A percentile compares a stretch with the other conserved stretches of the same genome.
Conservation (phyloP, 345 rosid genomes). For the Eucalyptus regnans region DNA sequence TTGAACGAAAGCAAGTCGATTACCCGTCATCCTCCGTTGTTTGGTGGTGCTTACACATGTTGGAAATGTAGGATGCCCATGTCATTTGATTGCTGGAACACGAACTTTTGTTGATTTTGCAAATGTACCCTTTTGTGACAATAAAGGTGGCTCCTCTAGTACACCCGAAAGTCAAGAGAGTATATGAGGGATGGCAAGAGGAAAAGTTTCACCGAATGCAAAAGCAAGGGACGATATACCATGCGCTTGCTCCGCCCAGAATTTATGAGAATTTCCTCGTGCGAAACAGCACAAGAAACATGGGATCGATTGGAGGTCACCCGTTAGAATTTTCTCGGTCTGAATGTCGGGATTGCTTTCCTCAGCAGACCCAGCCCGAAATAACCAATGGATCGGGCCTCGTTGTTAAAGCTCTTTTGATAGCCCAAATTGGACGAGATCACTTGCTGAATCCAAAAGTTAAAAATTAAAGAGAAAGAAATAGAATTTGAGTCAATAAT, state of each 20-base stretch:
- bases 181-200: not conserved
- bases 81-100: not conserved
- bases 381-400: not conserved
- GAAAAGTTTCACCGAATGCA: not conserved
- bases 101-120: not conserved
- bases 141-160: not conserved
- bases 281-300: not conserved
- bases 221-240: not conserved
- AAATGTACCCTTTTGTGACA: not conserved
- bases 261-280: not conserved
- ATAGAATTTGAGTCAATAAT: not conserved
- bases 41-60: not conserved
- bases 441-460: not conserved
- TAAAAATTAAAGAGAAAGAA: not conserved
- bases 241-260: not conserved
- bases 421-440: not conserved
- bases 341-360: not conserved
- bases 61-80: not conserved
- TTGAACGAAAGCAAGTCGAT: not conserved
- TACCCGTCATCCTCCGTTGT: not conserved
- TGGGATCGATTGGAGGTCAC: not conserved
- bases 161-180: not conserved
- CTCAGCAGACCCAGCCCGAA: not conserved
- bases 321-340: not conserved
- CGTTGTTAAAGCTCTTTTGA: not conserved